Evolutionary conservation across 2,329 filamentous ascomycete genomes (phyloP).

Genomic region (Colletotrichum spinosum): DNA sequence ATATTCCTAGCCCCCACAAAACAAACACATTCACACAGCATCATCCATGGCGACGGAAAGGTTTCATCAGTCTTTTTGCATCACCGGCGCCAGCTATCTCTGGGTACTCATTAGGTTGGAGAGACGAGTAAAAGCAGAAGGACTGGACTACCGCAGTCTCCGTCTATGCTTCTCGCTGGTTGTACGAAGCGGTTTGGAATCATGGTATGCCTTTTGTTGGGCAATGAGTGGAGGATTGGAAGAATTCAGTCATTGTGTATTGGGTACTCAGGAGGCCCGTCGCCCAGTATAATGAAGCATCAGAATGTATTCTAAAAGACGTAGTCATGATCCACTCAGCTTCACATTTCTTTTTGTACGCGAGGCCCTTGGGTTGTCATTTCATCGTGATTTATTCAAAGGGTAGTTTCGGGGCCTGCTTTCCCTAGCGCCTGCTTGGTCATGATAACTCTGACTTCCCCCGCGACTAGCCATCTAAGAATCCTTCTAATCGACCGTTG

Average conservation of each 20-base stretch:
- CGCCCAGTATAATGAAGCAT: slow-evolving; percentile 26
- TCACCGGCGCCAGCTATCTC: slow-evolving; percentile 26
- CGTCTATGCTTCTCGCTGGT: not conserved
- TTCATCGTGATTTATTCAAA: slow-evolving; percentile 32
- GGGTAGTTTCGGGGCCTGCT: slow-evolving; percentile 25
- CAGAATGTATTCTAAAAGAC: not conserved
- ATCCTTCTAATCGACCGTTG: slow-evolving; percentile 9
- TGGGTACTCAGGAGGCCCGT: slow-evolving; percentile 12
- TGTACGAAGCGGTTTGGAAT: slow-evolving; percentile 16
- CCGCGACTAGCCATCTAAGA: slow-evolving; percentile 21
- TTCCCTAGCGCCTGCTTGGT: slow-evolving; percentile 22
- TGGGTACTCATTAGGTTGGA: slow-evolving; percentile 14
- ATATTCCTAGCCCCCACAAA: slow-evolving; percentile 18
- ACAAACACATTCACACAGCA: slow-evolving; percentile 14
- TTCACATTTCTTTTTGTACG: not conserved
- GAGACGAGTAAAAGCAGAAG: not conserved
- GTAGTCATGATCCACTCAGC: slow-evolving; percentile 5
- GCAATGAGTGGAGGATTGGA: not conserved
- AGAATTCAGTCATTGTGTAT: slow-evolving; percentile 11
- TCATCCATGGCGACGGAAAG: slow-evolving; percentile 26
- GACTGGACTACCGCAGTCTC: not conserved
- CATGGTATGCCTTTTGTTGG: slow-evolving; percentile 6
- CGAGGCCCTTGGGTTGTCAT: not conserved
- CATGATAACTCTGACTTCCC: slow-evolving; percentile 13
- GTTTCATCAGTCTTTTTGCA: slow-evolving; percentile 11